Evolutionary conservation across 164 flowering plant species (phyloP), one percentile per base, ranked within the genome.

Genomic region (Berberis vulgaris): DNA sequence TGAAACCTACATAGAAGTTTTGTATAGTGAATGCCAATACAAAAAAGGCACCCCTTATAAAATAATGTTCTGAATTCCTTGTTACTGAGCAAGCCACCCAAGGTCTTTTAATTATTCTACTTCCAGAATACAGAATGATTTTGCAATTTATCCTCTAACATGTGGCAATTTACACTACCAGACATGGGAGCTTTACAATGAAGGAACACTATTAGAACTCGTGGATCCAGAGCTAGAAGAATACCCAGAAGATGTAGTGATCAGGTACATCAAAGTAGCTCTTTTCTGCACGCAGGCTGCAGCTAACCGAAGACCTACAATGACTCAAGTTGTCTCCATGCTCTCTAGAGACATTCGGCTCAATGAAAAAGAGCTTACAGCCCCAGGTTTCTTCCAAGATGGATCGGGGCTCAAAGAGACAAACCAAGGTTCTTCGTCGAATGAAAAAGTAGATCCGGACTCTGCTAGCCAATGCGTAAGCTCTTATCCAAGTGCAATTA

Each of bases 271-370:
- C 49, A 89, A 83, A 76, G 80, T 89, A 41, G 96, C 91, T 5
- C 76, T 89, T 45, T 89, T 89, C 79, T 89, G 96, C 81, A 81
- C 93, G 49, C 96, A 89, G 72, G 83, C 82, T 62, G 59, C 73
- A 46, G 86, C 89, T 46, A 78, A 13, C 66, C 72, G 85, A 60
- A 77, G 96, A 68, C 96, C 96, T 11, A 44, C 60, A 44, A 89
- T 89, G 96, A 78, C 81, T 65, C 91, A 85, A 63, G 91, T 86
- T 26, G 72, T 86, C 41, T 79, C 79, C 47, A 85, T 88, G 96
- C 84, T 88, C 41, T 76, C 96, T 3, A 83, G 69, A 69, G 72
- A 80, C 49, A 70, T 78, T 13, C 71, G 77, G 53, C 77, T 88
- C 45, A 85, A 88, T 47, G 96, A 86, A 75, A 70, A 81, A 65